phyloP scores from a whole-genome alignment of 2,329 filamentous ascomycete genomes.

The Neonectria sp. region DNA sequence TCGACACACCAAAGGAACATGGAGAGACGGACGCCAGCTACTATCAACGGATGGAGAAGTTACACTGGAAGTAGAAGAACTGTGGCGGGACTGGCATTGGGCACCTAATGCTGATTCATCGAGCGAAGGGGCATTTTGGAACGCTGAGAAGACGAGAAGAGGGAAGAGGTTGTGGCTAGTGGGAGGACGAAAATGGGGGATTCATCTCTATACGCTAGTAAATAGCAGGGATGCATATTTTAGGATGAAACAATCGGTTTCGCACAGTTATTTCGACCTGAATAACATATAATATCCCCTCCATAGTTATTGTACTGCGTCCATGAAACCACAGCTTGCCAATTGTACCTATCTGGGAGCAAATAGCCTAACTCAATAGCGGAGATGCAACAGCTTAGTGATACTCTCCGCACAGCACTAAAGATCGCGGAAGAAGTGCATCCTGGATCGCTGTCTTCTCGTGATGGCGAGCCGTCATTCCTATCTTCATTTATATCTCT shows the following conservation, averaged over 20 bases:
- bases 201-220: background rate
- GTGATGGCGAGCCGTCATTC: background rate
- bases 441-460: background rate
- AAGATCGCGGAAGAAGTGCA: background rate
- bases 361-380: background rate
- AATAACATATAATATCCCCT: background rate
- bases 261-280: background rate
- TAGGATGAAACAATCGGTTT: constrained; percentile 1
- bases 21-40: background rate
- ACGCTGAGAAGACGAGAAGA: background rate
- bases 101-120: background rate
- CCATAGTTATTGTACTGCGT: background rate
- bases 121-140: background rate
- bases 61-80: background rate
- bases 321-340: background rate
- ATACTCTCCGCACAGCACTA: background rate
- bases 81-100: background rate
- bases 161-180: background rate
- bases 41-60: background rate
- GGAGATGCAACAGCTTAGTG: background rate
- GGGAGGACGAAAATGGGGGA: background rate
- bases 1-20: background rate
- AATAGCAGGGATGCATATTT: background rate
- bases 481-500: background rate
- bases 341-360: background rate